Evolutionary conservation across 2,329 filamentous ascomycete genomes (phyloP).

Genomic region (Endoconidiophora laricicola): DNA sequence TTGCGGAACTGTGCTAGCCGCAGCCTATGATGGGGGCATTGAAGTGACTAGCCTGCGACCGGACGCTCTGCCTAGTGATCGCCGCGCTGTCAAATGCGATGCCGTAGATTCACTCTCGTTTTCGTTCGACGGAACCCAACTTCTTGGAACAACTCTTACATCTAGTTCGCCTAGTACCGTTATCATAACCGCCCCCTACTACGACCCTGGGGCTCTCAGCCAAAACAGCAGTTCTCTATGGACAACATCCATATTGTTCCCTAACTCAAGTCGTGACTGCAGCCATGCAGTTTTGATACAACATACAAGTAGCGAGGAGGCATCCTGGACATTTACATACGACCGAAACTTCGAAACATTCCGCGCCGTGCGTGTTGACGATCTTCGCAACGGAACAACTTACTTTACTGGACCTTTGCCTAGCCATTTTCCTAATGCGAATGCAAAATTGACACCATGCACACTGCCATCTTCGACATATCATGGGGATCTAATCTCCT

Average conservation of each 20-base stretch:
- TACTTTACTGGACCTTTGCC: constrained; percentile 54
- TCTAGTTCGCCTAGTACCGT: constrained; percentile 52
- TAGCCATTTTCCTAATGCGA: constrained; percentile 29
- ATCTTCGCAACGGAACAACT: constrained; percentile 57
- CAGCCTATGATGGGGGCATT: constrained; percentile 76
- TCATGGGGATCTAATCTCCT: constrained; percentile 53
- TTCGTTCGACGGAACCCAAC: constrained; percentile 60
- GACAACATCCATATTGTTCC: constrained; percentile 75
- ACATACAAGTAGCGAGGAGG: constrained; percentile 43
- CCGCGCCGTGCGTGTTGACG: constrained; percentile 57
- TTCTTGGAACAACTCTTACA: constrained; percentile 57
- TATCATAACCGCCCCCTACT: constrained; percentile 64
- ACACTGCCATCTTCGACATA: constrained; percentile 54
- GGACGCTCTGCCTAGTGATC: constrained; percentile 45
- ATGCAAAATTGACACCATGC: constrained; percentile 46
- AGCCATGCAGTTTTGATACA: constrained; percentile 59
- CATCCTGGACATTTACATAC: constrained; percentile 62
- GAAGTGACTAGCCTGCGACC: constrained; percentile 64
- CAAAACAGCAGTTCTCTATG: constrained; percentile 59
- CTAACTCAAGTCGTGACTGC: constrained; percentile 62
- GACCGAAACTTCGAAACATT: constrained; percentile 64
- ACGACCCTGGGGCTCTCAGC: constrained; percentile 50
- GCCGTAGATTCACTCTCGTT: constrained; percentile 59
- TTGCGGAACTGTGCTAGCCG: constrained; percentile 64
- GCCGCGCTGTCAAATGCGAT: constrained; percentile 63